These are phyloP conservation scores for Parietaria judaica DNA, from an alignment of 306 rosid genomes.

Conservation along the genomic window DNA sequence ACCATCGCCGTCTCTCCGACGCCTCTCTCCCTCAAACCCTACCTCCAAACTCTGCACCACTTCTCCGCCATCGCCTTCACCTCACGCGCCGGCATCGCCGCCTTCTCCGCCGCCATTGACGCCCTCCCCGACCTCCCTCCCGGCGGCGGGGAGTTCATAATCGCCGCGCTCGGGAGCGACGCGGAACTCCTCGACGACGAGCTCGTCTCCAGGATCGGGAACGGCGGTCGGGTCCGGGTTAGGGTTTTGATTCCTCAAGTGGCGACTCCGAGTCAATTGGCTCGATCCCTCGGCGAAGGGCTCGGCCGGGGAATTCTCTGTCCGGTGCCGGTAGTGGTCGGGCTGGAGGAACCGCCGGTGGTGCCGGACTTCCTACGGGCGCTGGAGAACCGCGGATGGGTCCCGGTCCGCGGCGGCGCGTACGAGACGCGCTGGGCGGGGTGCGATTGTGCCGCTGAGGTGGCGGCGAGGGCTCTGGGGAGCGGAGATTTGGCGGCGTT, in stretches of 20 bases:
- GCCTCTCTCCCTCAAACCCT: conserved; percentile 19
- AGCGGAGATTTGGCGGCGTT: conserved; percentile 43
- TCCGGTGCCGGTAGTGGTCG: conserved; percentile 48
- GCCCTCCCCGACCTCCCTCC: conserved; percentile 21
- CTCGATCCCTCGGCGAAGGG: conserved; percentile 39
- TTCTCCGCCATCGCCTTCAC: conserved; percentile 73
- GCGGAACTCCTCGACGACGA: conserved; percentile 41
- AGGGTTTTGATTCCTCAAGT: conserved; percentile 41
- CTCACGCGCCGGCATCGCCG: conserved; percentile 51
- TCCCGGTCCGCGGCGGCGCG: conserved; percentile 43
- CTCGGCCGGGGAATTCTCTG: conserved; percentile 39
- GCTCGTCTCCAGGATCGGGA: conserved; percentile 24
- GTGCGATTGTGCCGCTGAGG: conserved; percentile 37
- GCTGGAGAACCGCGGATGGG: conserved; percentile 38
- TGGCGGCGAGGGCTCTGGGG: conserved; percentile 32
- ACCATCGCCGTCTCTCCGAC: conserved; percentile 41
- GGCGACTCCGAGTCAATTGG: conserved; percentile 46
- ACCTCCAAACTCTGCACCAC: conserved; percentile 26
- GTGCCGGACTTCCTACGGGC: conserved; percentile 53
- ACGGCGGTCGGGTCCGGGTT: conserved; percentile 11
- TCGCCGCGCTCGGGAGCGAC: conserved; percentile 76
- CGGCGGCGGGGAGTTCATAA: conserved; percentile 32
- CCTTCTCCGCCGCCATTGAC: conserved; percentile 38
- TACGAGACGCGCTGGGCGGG: conserved; percentile 79
- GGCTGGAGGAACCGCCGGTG: conserved; percentile 58